Base-by-base conservation (phyloP, 176 grass and related monocot species). In the Carex littledalei region DNA sequence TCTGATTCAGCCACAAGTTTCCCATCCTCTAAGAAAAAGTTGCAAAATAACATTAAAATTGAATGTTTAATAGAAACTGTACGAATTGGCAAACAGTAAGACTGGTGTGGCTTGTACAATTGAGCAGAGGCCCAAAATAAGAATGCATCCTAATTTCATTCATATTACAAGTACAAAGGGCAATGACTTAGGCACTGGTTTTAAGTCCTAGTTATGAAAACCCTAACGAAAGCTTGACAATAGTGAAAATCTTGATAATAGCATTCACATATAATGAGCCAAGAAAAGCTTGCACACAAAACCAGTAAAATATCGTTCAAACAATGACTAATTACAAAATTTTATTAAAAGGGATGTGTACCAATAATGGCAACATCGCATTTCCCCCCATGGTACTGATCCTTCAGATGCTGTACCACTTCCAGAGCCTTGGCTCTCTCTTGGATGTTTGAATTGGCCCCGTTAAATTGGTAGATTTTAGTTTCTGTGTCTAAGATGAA, bases 401-500 rank as follows among this genome's bases (percentile, higher is more conserved):
- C 95, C 81, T 95, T 98, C 63, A 98, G 85, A 92, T 98, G 89
- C 80, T 98, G 95, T 85, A 95, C 88, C 57, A 93, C 89, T 95
- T 98, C 93, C 86, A 98, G 81, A 77, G 95, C 91, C 84, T 98
- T 98, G 52, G 89, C 95, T 85, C 93, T 98, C 86, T 98, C 95
- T 93, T 98, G 95, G 80, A 98, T 98, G 87, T 92, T 95, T 59
- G 95, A 95, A 89, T 95, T 98, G 63, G 93, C 91, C 24, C 95
- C 95, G 50, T 98, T 98, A 90, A 98, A 98, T 86, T 98, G 95
- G 82, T 79, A 98, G 87, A 98, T 93, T 88, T 95, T 98, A 0
- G 71, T 89, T 81, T 95, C 91, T 65, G 93, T 89, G 54, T 98
- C 93, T 78, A 95, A 92, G 85, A 98, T 95, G 85, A 98, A 98